Base-by-base conservation (phyloP, 2,329 filamentous ascomycete species). In the Cladophialophora psammophila region DNA sequence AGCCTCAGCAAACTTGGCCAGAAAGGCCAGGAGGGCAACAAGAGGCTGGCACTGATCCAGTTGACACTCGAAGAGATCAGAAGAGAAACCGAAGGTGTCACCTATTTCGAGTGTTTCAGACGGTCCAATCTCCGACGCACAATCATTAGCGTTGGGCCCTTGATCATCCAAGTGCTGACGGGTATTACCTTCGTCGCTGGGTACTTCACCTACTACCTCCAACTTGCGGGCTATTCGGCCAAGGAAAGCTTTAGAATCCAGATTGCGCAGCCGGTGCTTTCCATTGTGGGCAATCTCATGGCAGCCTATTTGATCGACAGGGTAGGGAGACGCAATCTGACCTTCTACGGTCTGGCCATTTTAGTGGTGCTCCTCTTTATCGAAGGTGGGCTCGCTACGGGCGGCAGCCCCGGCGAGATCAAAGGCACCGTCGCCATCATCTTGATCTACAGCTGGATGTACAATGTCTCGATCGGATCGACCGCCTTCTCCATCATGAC, bases 151-250 rank as follows among this genome's bases (percentile, higher is more conserved):
- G 76, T 80, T 26, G 72, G 74, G 3, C 79, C 79, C 7, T 67
- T 80, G 5, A 74, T 70, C 52, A 78, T 80, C 56, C 79, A 81
- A 67, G 71, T 74, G 1, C 71, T 80, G 2, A 74, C 73, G 1
- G 79, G 78, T 6, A 74, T 80, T 32, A 68, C 73, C 18, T 81
- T 81, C 26, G 73, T 76, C 1, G 72, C 77, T 2, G 70, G 73
- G 5, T 82, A 82, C 66, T 73, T 73, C 20, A 81, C 80, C 2
- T 83, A 82, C 71, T 82, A 82, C 68, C 73, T 78, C 58, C 77
- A 83, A 65, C 73, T 82, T 3, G 80, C 81, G 10, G 80, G 80
- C 7, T 81, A 78, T 66, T 74, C 74, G 42, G 77, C 76, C 0
- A 60, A 69, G 2, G 74, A 73, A 63, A 77, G 74, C 60, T 82